These are phyloP conservation scores for Nigrospora oryzae DNA, from an alignment of 2,329 filamentous ascomycete genomes.

Conservation along the genomic window DNA sequence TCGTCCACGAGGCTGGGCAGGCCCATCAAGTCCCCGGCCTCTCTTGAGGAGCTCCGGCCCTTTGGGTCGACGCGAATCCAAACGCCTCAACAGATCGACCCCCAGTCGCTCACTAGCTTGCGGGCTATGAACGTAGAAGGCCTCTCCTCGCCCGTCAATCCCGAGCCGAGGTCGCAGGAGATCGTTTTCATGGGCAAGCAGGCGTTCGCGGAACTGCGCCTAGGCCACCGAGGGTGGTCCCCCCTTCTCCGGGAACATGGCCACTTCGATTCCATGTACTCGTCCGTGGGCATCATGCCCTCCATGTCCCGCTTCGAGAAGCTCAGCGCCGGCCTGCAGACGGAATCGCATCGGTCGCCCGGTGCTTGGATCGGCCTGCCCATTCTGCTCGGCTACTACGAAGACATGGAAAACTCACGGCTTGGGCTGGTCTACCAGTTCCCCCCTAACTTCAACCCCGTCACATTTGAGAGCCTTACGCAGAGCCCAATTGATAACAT, in stretches of 20 bases:
- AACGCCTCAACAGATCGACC: constrained; percentile 52
- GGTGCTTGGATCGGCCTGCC: constrained; percentile 55
- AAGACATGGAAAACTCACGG: constrained; percentile 61
- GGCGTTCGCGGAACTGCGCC: constrained; percentile 38
- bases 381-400: constrained; percentile 61
- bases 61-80: constrained; percentile 55
- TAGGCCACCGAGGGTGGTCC: constrained; percentile 35
- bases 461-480: constrained; percentile 42
- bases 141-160: constrained; percentile 22
- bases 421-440: constrained; percentile 71
- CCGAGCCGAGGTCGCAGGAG: constrained; percentile 28
- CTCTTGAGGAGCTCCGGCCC: constrained; percentile 35
- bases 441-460: constrained; percentile 54
- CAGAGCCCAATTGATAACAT: constrained; percentile 41
- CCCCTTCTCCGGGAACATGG: constrained; percentile 67
- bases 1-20: constrained; percentile 22
- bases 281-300: constrained; percentile 53
- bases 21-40: constrained; percentile 25
- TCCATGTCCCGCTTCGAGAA: constrained; percentile 58
- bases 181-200: constrained; percentile 44
- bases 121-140: constrained; percentile 29
- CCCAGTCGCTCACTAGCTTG: constrained; percentile 40
- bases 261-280: constrained; percentile 53
- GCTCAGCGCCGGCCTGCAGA: constrained; percentile 48
- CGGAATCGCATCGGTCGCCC: constrained; percentile 40